Base-by-base conservation (phyloP, 352 stramenopile genomes). In the Globisporangium uncinulatum region DNA sequence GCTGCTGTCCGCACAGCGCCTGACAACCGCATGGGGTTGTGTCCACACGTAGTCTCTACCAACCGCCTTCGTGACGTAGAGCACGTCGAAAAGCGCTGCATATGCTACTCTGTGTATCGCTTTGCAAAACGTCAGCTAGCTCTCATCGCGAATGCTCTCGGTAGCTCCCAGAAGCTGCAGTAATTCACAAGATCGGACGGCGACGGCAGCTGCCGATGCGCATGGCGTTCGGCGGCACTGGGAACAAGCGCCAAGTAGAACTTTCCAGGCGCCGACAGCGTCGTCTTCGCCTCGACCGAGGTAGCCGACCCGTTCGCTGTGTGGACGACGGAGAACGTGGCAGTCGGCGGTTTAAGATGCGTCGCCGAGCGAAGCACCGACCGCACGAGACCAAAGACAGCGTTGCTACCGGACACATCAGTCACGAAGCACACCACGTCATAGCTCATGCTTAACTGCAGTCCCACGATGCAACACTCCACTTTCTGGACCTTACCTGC, bases 71-170 rank as follows among this genome's bases (percentile, higher is more conserved):
- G 79, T 74, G 15, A 87, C 65, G 4, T 83, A 15, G 24, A 86
- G 65, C 6, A 85, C 19, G 9, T 92, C 78, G 56, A 90, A 91
- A 24, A 74, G 53, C 14, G 76, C 90, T 6, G 78, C 71, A 0
- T 81, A 66, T 0, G 47, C 41, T n/a, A 91, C 58, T 1, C 51
- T 58, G 3, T 58, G 46, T 0, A 86, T 41, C 0, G 55, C 15
- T 37, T 70, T 71, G 31, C 71, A 53, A 21, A 75, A 63, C 5
- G 29, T 49, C 7, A 81, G 43, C 11, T 65, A n/a, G 19, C 49
- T 45, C 24, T 4, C n/a, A n/a, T n/a, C 76, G 54, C 57, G 63
- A 83, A 87, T 2, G 70, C 56, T 10, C 32, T 54, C 34, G 50
- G 57, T 17, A 24, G 43, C 11, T 57, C 49, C 11, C 51, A 59